These are phyloP conservation scores for Rauvolfia tetraphylla DNA, from an alignment of 257 asterid species.

Conservation along the genomic window DNA sequence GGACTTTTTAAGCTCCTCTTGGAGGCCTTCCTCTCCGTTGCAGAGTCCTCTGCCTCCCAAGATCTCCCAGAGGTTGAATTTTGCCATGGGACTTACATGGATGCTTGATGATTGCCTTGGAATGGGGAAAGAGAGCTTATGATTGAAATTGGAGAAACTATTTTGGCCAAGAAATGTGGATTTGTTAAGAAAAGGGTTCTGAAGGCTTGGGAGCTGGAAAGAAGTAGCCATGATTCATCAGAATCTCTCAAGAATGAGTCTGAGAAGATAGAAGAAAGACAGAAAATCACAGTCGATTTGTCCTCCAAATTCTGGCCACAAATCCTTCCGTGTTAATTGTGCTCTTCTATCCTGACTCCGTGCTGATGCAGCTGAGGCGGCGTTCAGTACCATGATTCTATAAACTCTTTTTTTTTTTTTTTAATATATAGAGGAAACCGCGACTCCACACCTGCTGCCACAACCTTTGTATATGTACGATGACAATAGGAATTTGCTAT, in stretches of 20 bases:
- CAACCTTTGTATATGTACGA: too few relatives aligned
- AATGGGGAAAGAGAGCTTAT: slow-evolving; percentile 22
- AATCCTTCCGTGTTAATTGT: not conserved
- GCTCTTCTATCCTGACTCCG: not conserved
- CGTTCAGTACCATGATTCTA: too few relatives aligned
- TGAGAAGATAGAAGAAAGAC: not conserved
- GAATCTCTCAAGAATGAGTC: not conserved
- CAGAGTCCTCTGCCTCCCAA: slow-evolving; percentile 80
- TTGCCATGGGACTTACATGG: slow-evolving; percentile 41
- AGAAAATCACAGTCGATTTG: not conserved
- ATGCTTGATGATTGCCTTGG: slow-evolving; percentile 25
- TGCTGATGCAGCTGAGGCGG: too few relatives aligned
- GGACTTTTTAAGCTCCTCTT: slow-evolving; percentile 47
- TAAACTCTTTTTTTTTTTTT: too few relatives aligned
- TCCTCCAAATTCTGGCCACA: slow-evolving; percentile 40
- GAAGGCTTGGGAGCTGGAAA: slow-evolving; percentile 48
- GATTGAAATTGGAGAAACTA: slow-evolving; percentile 20
- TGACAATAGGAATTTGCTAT: too few relatives aligned
- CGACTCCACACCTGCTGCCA: too few relatives aligned
- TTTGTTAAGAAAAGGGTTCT: slow-evolving; percentile 41
- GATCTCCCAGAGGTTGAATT: slow-evolving; percentile 71
- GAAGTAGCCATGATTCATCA: slow-evolving; percentile 48
- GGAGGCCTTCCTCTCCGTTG: slow-evolving; percentile 69
- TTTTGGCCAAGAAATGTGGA: slow-evolving; percentile 61
- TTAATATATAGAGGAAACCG: too few relatives aligned